These are phyloP conservation scores for Pseudoscleropodium purum DNA, from an alignment of 225 moss, liverwort and hornwort genomes.

Conservation along the genomic window DNA sequence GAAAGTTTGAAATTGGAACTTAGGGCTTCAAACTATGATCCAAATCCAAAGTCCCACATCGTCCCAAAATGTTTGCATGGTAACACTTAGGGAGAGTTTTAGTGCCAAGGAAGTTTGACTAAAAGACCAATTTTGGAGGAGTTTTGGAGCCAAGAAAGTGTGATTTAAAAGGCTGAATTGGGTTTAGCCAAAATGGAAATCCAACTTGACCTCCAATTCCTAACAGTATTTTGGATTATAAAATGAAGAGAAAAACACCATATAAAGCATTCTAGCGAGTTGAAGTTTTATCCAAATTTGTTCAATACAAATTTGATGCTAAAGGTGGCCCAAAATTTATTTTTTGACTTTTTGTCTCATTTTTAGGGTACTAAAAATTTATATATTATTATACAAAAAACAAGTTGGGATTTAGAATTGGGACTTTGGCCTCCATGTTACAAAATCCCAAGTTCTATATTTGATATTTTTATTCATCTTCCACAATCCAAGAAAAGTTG, in stretches of 20 bases:
- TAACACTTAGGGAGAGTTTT: neutral
- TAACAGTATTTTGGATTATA: too few relatives aligned
- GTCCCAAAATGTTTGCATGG: rapidly evolving
- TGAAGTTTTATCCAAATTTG: too few relatives aligned
- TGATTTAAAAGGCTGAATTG: neutral
- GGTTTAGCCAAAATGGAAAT: rapidly evolving
- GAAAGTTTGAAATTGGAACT: neutral
- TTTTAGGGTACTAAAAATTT: neutral
- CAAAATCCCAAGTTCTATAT: rapidly evolving
- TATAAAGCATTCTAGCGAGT: rapidly evolving
- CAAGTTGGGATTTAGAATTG: neutral
- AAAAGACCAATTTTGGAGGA: rapidly evolving
- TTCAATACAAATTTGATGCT: neutral
- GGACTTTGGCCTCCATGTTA: neutral
- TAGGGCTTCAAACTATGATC: rapidly evolving
- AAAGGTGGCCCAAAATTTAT: rapidly evolving
- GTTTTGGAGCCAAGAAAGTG: too few relatives aligned
- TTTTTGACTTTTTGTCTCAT: neutral
- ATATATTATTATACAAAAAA: neutral
- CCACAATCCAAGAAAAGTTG: neutral
- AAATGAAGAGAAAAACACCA: neutral
- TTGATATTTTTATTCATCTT: neutral
- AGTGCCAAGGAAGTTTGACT: neutral
- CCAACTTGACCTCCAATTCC: rapidly evolving
- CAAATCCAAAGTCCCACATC: rapidly evolving